Evolutionary conservation across 768 basidiomycete species (phyloP), one percentile per base, ranked within the genome.

Genomic region (Auricularia heimuer): DNA sequence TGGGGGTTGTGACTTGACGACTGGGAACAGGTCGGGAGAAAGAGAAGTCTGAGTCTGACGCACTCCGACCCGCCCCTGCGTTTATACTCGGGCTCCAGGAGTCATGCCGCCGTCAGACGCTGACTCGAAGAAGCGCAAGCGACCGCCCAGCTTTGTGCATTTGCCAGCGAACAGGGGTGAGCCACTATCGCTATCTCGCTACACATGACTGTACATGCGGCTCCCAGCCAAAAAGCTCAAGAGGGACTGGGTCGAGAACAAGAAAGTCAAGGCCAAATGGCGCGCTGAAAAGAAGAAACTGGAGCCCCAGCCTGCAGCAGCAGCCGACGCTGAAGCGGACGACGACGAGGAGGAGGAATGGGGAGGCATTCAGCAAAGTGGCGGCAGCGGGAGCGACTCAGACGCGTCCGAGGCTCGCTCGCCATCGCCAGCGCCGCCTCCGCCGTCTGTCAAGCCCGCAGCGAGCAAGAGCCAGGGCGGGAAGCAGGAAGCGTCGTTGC

Each of bases 251-350:
- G 82, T 95, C 10, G 81, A 88, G 64, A 85, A 81, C 66, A 82
- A 82, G 66, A 92, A 92, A 76, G 82, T 92, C 64, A 89, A 87
- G 71, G 84, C 82, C 69, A 82, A 88, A 77, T 93, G 91, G 89
- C 88, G 82, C 70, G 79, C 83, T 42, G 79, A 89, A 77, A 90
- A 88, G 76, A 81, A 81, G 65, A 79, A 76, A 72, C 78, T 80
- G 65, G 78, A 77, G 18, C 68, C 78, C 29, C 65, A 69, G 35
- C 29, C 29, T 29, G 29, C 29, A 29, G 29, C 29, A 29, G 29
- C 29, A 63, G 71, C 6, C 24, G 39, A 8, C 29, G 29, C 29
- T 29, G 60, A 12, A 62, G 62, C 51, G 11, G 66, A 34, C n/a
- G 63, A 60, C 56, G 64, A 56, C 4, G 64, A 61, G 24, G 61